These are phyloP conservation scores for Aspergillus nidulans DNA, from an alignment of 495 filamentous ascomycete species.

Conservation along the genomic window DNA sequence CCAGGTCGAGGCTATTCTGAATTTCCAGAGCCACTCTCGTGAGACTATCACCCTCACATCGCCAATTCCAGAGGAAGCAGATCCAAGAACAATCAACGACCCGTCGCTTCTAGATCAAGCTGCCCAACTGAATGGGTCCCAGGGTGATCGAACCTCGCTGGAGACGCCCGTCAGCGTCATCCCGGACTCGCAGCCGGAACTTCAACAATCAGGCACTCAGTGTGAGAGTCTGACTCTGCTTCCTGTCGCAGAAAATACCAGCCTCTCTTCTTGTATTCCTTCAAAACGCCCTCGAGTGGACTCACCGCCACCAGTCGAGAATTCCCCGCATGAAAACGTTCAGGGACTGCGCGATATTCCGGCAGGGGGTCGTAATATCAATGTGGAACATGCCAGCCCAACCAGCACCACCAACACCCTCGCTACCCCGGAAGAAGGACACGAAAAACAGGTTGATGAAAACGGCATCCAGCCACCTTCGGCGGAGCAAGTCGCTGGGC, in stretches of 20 bases:
- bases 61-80: background rate
- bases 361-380: background rate
- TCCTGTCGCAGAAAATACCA: background rate
- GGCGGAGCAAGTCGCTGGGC: too few species aligned
- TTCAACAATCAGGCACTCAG: background rate
- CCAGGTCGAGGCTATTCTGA: conserved; percentile 56
- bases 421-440: background rate
- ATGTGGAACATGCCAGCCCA: background rate
- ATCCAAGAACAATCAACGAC: background rate
- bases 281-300: conserved; percentile 24
- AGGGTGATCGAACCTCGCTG: conserved; percentile 28
- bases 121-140: background rate
- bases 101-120: background rate
- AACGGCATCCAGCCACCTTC: background rate
- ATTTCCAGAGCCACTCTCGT: conserved; percentile 46
- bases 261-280: conserved; percentile 7
- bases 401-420: background rate
- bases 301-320: conserved; percentile 7
- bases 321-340: background rate
- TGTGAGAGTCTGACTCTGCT: conserved; percentile 4
- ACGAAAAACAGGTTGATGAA: background rate
- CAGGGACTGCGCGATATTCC: background rate
- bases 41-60: conserved; percentile 17
- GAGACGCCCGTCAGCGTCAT: conserved; percentile 44
- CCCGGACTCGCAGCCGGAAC: conserved; percentile 39